Evolutionary conservation across 2,329 filamentous ascomycete species (phyloP), one percentile per base, ranked within the genome.

Genomic region (Sclerotiophoma versabilis): DNA sequence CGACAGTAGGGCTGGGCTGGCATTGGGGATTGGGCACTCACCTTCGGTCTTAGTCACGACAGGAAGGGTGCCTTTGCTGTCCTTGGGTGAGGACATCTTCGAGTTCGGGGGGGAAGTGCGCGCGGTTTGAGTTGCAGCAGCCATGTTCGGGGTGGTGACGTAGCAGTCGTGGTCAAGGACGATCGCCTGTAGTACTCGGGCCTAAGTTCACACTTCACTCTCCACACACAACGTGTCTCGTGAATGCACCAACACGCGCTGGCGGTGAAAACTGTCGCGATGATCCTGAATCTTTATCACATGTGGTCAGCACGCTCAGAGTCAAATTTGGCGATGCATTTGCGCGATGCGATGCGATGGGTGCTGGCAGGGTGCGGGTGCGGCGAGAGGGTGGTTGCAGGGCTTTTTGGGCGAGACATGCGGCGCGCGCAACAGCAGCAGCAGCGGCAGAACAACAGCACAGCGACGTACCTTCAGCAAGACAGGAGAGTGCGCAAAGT

Each of bases 31-130:
- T 34, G 33, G 32, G 12, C 53, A 72, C 72, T 62, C 49, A 75
- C 72, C 72, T 74, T 74, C 71, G 26, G 64, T 57, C 62, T 72
- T 72, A 43, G 66, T 66, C 53, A 65, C 62, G 47, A 59, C 57
- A 52, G 65, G 59, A 59, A 70, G 66, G 57, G 63, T 64, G 63
- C 65, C 71, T 65, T 74, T 74, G 50, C 57, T 66, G 60, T 75
- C 72, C 59, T 72, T 71, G 51, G 72, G 72, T 17, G 72, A 74
- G 66, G 72, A 71, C 72, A 75, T 75, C 38, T 65, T 75, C 57
- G 71, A 69, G 58, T 66, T 70, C 52, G 67, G 69, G 62, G 70
- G 66, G 64, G 72, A 72, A 58, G 64, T 68, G 64, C 65, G 68
- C 49, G 65, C 63, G 46, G 66, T 65, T 65, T 68, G 67, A 60